These are phyloP conservation scores for Pseudogymnoascus sp. DNA, from an alignment of 2,329 filamentous ascomycete species.

Conservation along the genomic window DNA sequence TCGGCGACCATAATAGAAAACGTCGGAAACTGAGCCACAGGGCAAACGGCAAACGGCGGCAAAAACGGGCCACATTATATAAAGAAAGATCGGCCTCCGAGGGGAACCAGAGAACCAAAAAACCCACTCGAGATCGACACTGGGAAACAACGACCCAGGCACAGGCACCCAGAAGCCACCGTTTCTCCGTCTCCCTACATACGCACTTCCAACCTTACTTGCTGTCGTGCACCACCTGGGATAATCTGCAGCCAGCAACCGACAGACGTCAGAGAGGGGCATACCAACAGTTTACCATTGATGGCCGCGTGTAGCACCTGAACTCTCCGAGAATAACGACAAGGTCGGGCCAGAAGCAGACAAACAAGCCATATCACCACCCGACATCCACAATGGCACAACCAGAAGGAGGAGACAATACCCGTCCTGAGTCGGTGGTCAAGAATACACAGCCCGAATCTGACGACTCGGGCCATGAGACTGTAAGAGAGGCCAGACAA, in stretches of 20 bases:
- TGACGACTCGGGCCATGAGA: constrained; percentile 1
- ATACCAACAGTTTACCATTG: constrained; percentile 11
- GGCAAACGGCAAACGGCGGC: constrained; percentile 5
- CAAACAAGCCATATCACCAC: not conserved
- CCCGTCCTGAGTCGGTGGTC: not conserved
- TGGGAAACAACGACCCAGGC: not conserved
- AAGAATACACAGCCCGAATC: not conserved
- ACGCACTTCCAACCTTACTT: not conserved
- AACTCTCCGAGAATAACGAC: constrained; percentile 10
- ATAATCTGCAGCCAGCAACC: constrained; percentile 3
- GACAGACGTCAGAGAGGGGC: constrained; percentile 3
- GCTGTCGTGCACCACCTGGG: not conserved
- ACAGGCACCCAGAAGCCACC: not conserved
- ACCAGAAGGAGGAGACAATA: not conserved
- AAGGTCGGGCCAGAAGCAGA: not conserved
- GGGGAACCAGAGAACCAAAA: not conserved
- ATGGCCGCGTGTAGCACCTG: constrained; percentile 12
- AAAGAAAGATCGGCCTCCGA: not conserved
- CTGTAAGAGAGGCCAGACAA: not conserved
- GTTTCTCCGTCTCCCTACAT: constrained; percentile 7
- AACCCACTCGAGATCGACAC: constrained; percentile 1
- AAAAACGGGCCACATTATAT: constrained; percentile 1
- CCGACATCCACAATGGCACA: not conserved
- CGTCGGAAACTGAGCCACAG: not conserved
- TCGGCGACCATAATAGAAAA: not conserved